Conservation (phyloP, 2,329 filamentous ascomycete species). For the Neofusicoccum ribis region DNA sequence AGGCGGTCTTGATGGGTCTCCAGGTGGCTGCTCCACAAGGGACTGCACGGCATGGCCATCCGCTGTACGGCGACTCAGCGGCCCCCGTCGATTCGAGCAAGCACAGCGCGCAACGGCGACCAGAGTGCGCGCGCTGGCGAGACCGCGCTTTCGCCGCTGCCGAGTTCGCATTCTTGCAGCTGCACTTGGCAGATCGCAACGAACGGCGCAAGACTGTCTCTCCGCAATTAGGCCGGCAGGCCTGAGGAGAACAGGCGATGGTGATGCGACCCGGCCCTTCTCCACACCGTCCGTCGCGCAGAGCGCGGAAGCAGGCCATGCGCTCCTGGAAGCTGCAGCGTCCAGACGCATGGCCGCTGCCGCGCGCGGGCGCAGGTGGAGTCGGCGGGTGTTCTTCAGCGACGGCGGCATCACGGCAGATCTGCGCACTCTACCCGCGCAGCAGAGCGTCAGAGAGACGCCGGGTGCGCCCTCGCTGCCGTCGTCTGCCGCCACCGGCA, state of each 20-base stretch:
- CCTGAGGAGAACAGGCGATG: conserved; percentile 14
- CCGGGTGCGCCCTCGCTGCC: conserved; percentile 7
- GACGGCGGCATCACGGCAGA: conserved; percentile 15
- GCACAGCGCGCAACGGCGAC: conserved; percentile 5
- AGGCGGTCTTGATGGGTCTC: conserved; percentile 16
- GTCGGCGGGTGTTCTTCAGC: conserved; percentile 14
- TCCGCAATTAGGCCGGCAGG: conserved; percentile 20
- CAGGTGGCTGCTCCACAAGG: conserved; percentile 16
- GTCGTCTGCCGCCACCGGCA: background rate
- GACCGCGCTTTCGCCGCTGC: conserved; percentile 2
- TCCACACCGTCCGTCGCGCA: conserved; percentile 12
- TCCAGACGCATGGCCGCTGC: background rate
- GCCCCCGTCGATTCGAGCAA: conserved; percentile 6
- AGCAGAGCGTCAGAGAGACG: conserved; percentile 1
- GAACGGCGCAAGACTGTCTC: conserved; percentile 17
- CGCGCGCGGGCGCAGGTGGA: conserved; percentile 1
- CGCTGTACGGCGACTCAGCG: conserved; percentile 11
- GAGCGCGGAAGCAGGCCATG: conserved; percentile 12
- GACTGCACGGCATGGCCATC: conserved; percentile 16
- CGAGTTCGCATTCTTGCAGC: conserved; percentile 21
- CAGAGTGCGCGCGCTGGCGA: conserved; percentile 7
- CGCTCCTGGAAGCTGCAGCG: background rate
- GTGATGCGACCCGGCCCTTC: conserved; percentile 20
- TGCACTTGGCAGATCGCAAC: conserved; percentile 20
- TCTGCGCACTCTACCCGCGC: conserved; percentile 14